Evolutionary conservation across 176 grass and related monocot species (phyloP).

Genomic region (Tillandsia fasciculata): DNA sequence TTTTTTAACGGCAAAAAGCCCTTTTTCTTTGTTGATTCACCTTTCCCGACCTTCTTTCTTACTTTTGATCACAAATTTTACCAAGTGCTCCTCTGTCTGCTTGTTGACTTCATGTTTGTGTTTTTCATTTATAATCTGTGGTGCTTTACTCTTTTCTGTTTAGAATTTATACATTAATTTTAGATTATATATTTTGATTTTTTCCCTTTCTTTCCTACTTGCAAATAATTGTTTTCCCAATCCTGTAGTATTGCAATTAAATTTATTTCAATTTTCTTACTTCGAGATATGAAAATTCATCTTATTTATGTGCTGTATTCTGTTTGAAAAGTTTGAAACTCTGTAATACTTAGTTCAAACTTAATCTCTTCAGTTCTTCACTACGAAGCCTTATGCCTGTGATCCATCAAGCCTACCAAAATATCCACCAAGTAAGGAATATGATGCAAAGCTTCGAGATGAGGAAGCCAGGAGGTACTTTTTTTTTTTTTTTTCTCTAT

Average conservation of each 20-base stretch:
- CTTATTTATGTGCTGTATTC: background rate
- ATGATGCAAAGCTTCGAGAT: constrained; percentile 91
- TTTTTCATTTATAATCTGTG: background rate
- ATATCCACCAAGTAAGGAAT: constrained; percentile 99
- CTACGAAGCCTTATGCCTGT: constrained; percentile 73
- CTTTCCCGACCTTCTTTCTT: too few relatives aligned
- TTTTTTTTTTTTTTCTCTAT: background rate
- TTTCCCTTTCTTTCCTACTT: background rate
- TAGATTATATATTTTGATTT: background rate
- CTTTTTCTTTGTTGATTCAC: too few relatives aligned
- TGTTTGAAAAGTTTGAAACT: constrained; percentile 4
- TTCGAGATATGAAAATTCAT: background rate
- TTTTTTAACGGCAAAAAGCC: too few relatives aligned
- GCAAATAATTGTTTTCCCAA: too few relatives aligned
- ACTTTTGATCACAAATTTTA: background rate
- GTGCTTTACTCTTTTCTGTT: background rate
- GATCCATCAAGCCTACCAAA: constrained; percentile 87
- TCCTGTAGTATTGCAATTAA: too few relatives aligned
- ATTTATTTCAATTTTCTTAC: background rate
- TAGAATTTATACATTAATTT: background rate
- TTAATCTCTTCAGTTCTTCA: constrained; percentile 37
- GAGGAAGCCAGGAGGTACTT: constrained; percentile 83
- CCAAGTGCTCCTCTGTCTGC: background rate
- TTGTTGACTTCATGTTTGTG: background rate
- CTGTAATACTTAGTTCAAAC: constrained; percentile 5